phyloP scores from a whole-genome alignment of 495 filamentous ascomycete genomes.

The Darksidea phi region DNA sequence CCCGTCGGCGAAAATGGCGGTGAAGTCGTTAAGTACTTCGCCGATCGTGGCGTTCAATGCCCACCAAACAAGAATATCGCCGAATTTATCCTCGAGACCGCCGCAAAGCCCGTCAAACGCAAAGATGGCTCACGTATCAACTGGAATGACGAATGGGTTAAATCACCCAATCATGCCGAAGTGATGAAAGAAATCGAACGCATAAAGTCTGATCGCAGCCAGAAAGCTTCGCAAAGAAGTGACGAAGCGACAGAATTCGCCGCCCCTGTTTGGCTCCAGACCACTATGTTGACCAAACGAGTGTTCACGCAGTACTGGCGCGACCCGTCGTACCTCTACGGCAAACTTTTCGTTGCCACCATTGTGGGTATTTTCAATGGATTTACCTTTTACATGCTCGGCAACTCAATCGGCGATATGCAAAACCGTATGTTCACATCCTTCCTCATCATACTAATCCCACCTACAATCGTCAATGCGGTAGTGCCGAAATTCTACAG shows the following conservation, averaged over 20 bases:
- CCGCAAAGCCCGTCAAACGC: constrained; percentile 58
- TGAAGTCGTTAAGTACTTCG: constrained; percentile 66
- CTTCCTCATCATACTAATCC: constrained; percentile 74
- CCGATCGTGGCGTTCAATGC: constrained; percentile 58
- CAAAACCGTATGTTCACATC: constrained; percentile 77
- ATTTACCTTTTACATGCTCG: constrained; percentile 83
- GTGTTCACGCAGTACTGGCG: constrained; percentile 72
- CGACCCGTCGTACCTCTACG: constrained; percentile 68
- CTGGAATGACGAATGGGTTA: constrained; percentile 73
- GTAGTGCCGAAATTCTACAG: constrained; percentile 83
- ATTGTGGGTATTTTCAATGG: constrained; percentile 59
- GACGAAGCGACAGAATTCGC: constrained; percentile 59
- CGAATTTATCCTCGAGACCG: constrained; percentile 82
- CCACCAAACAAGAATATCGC: constrained; percentile 71
- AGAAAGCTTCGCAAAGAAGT: constrained; percentile 45
- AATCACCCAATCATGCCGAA: constrained; percentile 55
- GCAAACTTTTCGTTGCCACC: constrained; percentile 68
- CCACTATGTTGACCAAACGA: constrained; percentile 60
- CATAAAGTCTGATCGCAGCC: constrained; percentile 57
- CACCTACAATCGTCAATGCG: constrained; percentile 67
- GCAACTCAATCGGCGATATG: constrained; percentile 65
- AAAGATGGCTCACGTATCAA: constrained; percentile 55
- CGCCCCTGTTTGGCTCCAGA: constrained; percentile 60
- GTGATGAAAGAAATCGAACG: constrained; percentile 60
- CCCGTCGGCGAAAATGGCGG: constrained; percentile 64